These are phyloP conservation scores for Neostapfia colusana DNA, from an alignment of 176 grass and related monocot genomes.

Conservation along the genomic window DNA sequence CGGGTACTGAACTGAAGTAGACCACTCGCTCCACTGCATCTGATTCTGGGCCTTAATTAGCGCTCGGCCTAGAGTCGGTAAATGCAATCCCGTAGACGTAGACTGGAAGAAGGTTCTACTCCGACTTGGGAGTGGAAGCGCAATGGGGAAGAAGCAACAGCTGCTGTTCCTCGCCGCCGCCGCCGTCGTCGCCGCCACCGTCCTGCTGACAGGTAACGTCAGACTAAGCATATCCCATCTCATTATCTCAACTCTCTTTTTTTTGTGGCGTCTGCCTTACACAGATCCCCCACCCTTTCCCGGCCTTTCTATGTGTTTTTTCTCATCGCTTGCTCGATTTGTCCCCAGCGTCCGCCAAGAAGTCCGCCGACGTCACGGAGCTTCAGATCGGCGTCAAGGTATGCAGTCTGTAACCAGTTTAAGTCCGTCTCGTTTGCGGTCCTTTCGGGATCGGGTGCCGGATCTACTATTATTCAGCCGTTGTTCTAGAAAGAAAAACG, in stretches of 20 bases:
- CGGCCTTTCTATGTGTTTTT: neutral
- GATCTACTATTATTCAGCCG: constrained; percentile 16
- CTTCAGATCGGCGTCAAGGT: constrained; percentile 95
- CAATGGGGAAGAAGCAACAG: constrained; percentile 43
- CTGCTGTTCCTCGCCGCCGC: constrained; percentile 44
- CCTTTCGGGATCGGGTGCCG: neutral
- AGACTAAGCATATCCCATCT: neutral
- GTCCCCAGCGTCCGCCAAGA: constrained; percentile 69
- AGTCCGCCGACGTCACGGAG: constrained; percentile 71
- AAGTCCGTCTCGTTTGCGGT: neutral
- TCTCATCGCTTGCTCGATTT: constrained; percentile 24
- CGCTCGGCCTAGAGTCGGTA: neutral
- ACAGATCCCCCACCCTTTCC: neutral
- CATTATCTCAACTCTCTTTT: neutral
- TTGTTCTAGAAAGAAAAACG: neutral
- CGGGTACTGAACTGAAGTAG: neutral
- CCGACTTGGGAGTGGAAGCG: neutral
- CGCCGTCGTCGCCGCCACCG: constrained; percentile 31
- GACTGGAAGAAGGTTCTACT: neutral
- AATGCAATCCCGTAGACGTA: neutral
- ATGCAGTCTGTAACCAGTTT: neutral
- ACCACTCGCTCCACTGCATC: neutral
- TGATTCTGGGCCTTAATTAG: neutral
- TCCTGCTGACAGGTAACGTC: constrained; percentile 49
- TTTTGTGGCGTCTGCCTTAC: neutral